Percentiles rank a stretch among this genome's conserved stretches.
These are phyloP conservation scores for Cryphonectria nitschkei DNA, from an alignment of 2,329 filamentous ascomycete genomes.

Conservation along the genomic window DNA sequence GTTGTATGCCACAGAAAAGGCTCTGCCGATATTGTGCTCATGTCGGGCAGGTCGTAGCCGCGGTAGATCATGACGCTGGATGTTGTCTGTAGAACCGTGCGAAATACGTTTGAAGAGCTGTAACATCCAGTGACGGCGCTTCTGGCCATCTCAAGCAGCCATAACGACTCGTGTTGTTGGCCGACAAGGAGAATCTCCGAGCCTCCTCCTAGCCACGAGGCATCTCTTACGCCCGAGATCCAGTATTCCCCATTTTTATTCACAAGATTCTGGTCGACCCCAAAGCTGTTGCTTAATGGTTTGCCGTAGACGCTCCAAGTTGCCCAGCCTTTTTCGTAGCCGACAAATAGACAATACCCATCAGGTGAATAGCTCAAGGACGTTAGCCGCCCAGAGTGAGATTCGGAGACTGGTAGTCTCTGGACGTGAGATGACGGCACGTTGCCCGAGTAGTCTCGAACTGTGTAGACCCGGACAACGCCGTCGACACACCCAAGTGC, in stretches of 20 bases:
- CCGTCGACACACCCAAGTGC: slow-evolving; percentile 83
- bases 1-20: slow-evolving; percentile 94
- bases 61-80: slow-evolving; percentile 89
- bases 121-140: slow-evolving; percentile 94
- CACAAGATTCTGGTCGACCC: slow-evolving; percentile 66
- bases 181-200: slow-evolving; percentile 81
- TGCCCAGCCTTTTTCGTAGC: slow-evolving; percentile 90
- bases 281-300: slow-evolving; percentile 81
- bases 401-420: slow-evolving; percentile 66
- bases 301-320: slow-evolving; percentile 98
- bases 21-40: slow-evolving; percentile 90
- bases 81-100: slow-evolving; percentile 86
- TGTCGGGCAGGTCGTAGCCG: slow-evolving; percentile 87
- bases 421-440: slow-evolving; percentile 86
- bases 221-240: slow-evolving; percentile 77
- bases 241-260: slow-evolving; percentile 76
- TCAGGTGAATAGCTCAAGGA: slow-evolving; percentile 88
- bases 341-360: slow-evolving; percentile 93
- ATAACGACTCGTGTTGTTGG: slow-evolving; percentile 75
- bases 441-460: slow-evolving; percentile 90
- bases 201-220: slow-evolving; percentile 85
- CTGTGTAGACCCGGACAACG: slow-evolving; percentile 84
- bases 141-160: slow-evolving; percentile 88
- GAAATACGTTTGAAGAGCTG: slow-evolving; percentile 85
- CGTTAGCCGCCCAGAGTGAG: slow-evolving; percentile 71